Conservation (phyloP, 345 rosid genomes). For the Aquilaria malaccensis region DNA sequence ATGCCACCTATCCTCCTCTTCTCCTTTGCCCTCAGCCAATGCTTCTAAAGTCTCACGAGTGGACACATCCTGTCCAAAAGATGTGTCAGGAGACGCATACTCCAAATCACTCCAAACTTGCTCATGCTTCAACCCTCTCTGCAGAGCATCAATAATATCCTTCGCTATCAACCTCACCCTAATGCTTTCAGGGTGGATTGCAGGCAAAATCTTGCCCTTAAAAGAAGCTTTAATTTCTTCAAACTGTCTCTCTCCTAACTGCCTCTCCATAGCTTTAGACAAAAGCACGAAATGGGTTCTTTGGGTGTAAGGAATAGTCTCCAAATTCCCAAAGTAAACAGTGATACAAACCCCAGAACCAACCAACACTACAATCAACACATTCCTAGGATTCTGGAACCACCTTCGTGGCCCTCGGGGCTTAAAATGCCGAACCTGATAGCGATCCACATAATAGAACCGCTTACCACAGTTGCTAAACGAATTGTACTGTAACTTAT, state of each 20-base stretch:
- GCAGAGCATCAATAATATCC: conserved; percentile 67
- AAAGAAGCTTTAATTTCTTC: conserved; percentile 46
- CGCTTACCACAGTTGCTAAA: conserved; percentile 31
- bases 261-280: conserved; percentile 56
- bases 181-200: conserved; percentile 77
- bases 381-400: conserved; percentile 57
- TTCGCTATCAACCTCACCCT: conserved; percentile 63
- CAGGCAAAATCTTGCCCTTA: conserved; percentile 69
- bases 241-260: conserved; percentile 61
- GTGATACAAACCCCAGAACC: conserved; percentile 55
- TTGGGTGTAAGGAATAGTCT: conserved; percentile 85
- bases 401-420: conserved; percentile 64
- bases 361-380: conserved; percentile 40
- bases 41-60: conserved; percentile 38
- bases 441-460: conserved; percentile 65
- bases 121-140: conserved; percentile 73
- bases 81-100: conserved; percentile 49
- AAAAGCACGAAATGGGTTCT: conserved; percentile 73
- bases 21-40: conserved; percentile 27
- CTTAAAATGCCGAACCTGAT: conserved; percentile 55
- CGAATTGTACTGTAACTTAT: conserved; percentile 16
- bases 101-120: conserved; percentile 62
- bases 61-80: conserved; percentile 19
- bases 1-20: conserved; percentile 39
- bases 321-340: conserved; percentile 58